phyloP scores from a whole-genome alignment of 768 basidiomycete species.

The Lanmaoa rubissima region DNA sequence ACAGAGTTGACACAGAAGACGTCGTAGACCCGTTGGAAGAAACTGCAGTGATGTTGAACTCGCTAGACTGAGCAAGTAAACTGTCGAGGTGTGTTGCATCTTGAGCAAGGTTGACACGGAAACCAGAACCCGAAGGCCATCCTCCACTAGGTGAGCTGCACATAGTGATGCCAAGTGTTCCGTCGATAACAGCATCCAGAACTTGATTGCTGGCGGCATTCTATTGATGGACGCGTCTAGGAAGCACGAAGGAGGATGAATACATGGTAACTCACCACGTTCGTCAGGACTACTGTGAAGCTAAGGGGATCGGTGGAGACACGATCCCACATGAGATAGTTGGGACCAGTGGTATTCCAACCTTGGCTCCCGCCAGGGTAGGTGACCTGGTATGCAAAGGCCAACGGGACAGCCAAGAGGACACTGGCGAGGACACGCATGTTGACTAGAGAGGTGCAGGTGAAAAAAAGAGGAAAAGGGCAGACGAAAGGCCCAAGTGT shows the following conservation, averaged over 20 bases:
- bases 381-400: conserved; percentile 62
- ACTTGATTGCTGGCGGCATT: conserved; percentile 41
- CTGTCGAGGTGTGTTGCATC: conserved; percentile 42
- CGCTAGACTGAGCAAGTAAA: conserved; percentile 69
- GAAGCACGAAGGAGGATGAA: background rate
- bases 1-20: conserved; percentile 13
- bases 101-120: conserved; percentile 71
- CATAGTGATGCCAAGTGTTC: conserved; percentile 36
- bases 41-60: conserved; percentile 50
- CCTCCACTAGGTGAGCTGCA: conserved; percentile 59
- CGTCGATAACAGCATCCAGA: conserved; percentile 55
- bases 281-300: conserved; percentile 69
- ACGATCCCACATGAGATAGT: conserved; percentile 56
- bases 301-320: conserved; percentile 65
- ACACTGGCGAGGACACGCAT: conserved; percentile 47
- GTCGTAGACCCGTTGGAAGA: conserved; percentile 20
- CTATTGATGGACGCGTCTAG: conserved; percentile 27
- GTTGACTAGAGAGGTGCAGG: conserved; percentile 8
- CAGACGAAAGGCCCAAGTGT: background rate
- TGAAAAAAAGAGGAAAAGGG: background rate
- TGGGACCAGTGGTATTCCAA: conserved; percentile 60
- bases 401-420: conserved; percentile 52
- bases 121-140: conserved; percentile 61
- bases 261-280: conserved; percentile 43
- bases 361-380: conserved; percentile 44